Evolutionary conservation across 768 basidiomycete species (phyloP).

Genomic region (Russula sp.): DNA sequence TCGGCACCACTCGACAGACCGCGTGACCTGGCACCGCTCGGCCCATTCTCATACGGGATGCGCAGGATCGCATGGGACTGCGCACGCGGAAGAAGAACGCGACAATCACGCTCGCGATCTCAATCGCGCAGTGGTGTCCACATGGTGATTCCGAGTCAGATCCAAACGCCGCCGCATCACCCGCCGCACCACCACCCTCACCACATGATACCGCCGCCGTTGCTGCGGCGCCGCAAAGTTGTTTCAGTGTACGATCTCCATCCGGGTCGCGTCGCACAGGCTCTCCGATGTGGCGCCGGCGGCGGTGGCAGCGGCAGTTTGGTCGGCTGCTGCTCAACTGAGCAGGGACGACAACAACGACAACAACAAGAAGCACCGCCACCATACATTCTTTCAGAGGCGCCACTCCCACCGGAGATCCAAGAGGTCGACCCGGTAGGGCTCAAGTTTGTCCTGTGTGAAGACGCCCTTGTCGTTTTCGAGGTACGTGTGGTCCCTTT

Average conservation of each 20-base stretch:
- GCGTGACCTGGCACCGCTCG: not conserved
- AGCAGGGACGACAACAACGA: not conserved
- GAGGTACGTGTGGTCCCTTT: no score
- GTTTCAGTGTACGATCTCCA: not conserved
- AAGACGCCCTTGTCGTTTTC: not conserved
- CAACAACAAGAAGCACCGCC: no score
- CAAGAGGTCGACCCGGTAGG: conserved; percentile 4
- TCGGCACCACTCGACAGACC: not conserved
- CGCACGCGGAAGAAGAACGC: not conserved
- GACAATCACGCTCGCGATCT: no score
- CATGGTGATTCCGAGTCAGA: no score
- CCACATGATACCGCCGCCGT: no score
- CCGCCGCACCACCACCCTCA: no score
- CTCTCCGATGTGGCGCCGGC: not conserved
- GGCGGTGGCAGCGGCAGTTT: not conserved
- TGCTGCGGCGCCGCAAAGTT: not conserved
- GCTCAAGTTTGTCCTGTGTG: not conserved
- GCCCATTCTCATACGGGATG: not conserved
- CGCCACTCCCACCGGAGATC: not conserved
- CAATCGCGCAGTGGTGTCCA: no score
- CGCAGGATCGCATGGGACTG: not conserved
- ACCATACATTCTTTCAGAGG: not conserved
- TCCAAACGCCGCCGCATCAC: no score
- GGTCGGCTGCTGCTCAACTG: not conserved
- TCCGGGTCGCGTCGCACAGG: not conserved